phyloP scores from a whole-genome alignment of 495 filamentous ascomycete genomes.

The Recurvomyces mirabilis region DNA sequence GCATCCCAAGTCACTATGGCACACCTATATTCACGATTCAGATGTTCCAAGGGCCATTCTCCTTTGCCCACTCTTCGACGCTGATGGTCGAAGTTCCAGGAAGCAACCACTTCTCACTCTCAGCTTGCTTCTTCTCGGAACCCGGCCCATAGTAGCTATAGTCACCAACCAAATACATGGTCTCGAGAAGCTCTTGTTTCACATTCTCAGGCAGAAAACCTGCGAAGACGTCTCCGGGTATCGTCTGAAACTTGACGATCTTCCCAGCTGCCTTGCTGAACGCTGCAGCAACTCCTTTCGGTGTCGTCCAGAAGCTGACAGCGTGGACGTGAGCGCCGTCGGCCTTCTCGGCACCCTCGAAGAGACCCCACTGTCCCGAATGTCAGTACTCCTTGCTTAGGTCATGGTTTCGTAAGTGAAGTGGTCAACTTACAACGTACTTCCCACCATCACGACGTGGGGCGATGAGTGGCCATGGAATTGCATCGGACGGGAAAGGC shows the following conservation, averaged over 20 bases:
- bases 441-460: too few species aligned
- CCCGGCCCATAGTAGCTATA: constrained; percentile 19
- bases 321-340: constrained; percentile 17
- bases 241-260: constrained; percentile 8
- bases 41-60: constrained; percentile 20
- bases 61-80: constrained; percentile 8
- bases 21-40: too few species aligned
- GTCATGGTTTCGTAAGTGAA: constrained; percentile 11
- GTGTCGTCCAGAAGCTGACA: constrained; percentile 14
- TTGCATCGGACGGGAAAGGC: constrained; percentile 1
- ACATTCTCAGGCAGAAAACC: constrained; percentile 6
- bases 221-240: constrained; percentile 1
- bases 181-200: constrained; percentile 16
- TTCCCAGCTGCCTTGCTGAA: constrained; percentile 9
- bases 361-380: constrained; percentile 12
- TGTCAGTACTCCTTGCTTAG: constrained; percentile 11
- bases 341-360: constrained; percentile 15
- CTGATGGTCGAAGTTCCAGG: constrained; percentile 3
- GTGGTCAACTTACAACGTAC: too few species aligned
- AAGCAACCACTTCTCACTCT: constrained; percentile 17
- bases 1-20: too few species aligned
- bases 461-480: constrained; percentile 10
- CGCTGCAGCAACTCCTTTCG: constrained; percentile 11
- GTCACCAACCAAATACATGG: constrained; percentile 10
- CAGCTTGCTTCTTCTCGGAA: constrained; percentile 14